These are phyloP conservation scores for Lasiodiplodia hormozganensis DNA, from an alignment of 2,329 filamentous ascomycete genomes.

Conservation along the genomic window DNA sequence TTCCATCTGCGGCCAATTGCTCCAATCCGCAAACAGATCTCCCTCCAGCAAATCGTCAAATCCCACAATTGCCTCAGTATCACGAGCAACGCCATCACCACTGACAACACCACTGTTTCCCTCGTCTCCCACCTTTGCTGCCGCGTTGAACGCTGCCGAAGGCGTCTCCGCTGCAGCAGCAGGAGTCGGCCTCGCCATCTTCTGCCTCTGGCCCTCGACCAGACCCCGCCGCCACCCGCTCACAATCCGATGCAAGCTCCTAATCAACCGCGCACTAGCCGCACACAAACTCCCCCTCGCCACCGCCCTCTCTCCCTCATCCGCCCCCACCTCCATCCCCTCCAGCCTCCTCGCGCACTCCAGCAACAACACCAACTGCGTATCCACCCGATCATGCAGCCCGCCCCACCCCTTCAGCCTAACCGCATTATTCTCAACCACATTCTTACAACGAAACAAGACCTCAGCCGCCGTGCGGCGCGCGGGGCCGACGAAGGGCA, in stretches of 20 bases:
- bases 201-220: neutral
- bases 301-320: neutral
- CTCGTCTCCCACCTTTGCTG: neutral
- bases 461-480: constrained; percentile 15
- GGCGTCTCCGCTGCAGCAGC: neutral
- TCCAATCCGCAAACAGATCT: constrained; percentile 14
- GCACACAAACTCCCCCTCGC: neutral
- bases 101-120: neutral
- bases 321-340: neutral
- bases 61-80: neutral
- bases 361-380: constrained; percentile 30
- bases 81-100: neutral
- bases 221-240: neutral
- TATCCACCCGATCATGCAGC: constrained; percentile 30
- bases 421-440: constrained; percentile 33
- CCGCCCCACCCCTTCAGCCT: constrained; percentile 33
- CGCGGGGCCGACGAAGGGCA: constrained; percentile 25
- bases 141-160: neutral
- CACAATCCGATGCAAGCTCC: neutral
- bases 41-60: neutral
- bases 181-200: neutral
- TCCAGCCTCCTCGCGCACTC: constrained; percentile 31
- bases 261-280: neutral
- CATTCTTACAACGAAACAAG: constrained; percentile 28
- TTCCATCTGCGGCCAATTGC: constrained; percentile 19